Base-by-base conservation (phyloP, 306 rosid genomes). In the Purshia tridentata region DNA sequence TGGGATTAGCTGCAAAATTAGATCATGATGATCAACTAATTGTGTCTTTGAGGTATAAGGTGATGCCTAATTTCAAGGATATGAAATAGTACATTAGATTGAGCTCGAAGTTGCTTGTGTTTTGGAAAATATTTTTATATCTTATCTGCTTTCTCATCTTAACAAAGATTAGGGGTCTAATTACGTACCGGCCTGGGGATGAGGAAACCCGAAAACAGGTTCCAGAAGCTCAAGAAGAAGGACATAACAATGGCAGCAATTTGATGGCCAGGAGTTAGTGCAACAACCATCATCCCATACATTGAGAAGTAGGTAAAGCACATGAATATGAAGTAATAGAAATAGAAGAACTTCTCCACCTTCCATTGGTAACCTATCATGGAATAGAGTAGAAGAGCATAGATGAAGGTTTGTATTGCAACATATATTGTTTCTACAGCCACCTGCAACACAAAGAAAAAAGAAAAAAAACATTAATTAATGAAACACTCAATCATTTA, bases 141-240 rank as follows among this genome's bases (percentile, higher is more conserved):
- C 18, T 6, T 29, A 29, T 5, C 18, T 23, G 11, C n/a, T 23
- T 57, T 29, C 4, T 4, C 4, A 4, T 22, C 2, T 39, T 58
- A 12, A 29, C 29, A 22, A 23, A 45, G 51, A 15, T 20, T 10
- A 73, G 13, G 4, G 50, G 18, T 60, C 35, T 29, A 8, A 53
- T 4, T 13, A 55, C 65, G 13, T 70, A 90, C 96, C 81, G 87
- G 78, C 76, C 90, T 80, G n/a, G 88, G 85, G 60, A 88, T 70
- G 57, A 90, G 65, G 75, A 90, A 90, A 47, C 93, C 96, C 5
- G 91, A 84, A 73, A 90, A 90, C 78, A 90, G 66, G 79, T 88
- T 90, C 96, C 96, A 90, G 56, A 86, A 84, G 62, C 66, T 86
- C 20, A 81, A 23, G 83, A 90, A 81, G 80, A 88, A 88, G 59